Evolutionary conservation across 352 stramenopile species (phyloP).

Genomic region (Pythium insidiosum): DNA sequence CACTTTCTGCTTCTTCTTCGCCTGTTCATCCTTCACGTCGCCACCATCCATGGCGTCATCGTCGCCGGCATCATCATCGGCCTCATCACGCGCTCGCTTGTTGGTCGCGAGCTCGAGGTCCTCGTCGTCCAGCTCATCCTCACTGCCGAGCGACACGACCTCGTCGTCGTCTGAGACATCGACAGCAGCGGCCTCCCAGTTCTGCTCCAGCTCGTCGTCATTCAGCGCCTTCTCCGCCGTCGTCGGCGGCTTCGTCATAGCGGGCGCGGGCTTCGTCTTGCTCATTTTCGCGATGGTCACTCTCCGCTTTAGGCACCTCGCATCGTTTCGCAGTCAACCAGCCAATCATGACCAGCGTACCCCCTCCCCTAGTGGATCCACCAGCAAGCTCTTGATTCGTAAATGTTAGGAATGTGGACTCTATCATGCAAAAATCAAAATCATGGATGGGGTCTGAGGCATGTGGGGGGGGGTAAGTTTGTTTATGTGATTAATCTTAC

Average conservation of each 20-base stretch:
- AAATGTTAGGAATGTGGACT: neutral
- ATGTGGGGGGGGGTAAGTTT: too few species aligned
- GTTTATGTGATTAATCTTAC: neutral
- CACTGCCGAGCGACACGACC: constrained; percentile 54
- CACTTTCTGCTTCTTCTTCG: constrained; percentile 53
- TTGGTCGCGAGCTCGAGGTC: constrained; percentile 35
- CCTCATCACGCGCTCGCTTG: constrained; percentile 36
- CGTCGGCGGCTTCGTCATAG: neutral
- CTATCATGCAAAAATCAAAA: neutral
- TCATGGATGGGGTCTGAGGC: neutral
- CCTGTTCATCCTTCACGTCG: constrained; percentile 3
- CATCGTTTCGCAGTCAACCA: constrained; percentile 4
- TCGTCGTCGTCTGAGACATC: constrained; percentile 19
- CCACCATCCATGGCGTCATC: constrained; percentile 5
- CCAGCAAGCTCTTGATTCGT: neutral
- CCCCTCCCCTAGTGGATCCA: constrained; percentile 17
- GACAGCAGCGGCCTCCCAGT: constrained; percentile 20
- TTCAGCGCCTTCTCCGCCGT: constrained; percentile 10
- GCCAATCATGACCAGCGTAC: constrained; percentile 18
- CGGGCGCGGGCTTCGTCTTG: neutral
- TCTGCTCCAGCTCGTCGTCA: constrained; percentile 29
- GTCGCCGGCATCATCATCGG: constrained; percentile 20
- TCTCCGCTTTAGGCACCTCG: neutral
- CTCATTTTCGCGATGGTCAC: neutral
- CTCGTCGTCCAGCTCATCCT: constrained; percentile 81